Conservation (phyloP, 306 rosid species). For the Adenanthera pavonina region DNA sequence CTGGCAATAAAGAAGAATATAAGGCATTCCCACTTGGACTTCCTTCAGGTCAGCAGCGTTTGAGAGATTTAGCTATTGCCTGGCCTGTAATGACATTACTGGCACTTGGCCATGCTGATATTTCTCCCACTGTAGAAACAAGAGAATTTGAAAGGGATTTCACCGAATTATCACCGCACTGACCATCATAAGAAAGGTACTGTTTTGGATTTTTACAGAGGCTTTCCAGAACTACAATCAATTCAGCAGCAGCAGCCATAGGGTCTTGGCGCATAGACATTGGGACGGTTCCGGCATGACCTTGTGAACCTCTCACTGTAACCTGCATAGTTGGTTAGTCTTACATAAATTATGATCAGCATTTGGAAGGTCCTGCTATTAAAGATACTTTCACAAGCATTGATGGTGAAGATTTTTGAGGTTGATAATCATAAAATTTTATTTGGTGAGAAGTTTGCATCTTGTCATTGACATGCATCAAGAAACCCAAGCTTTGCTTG, state of each 20-base stretch:
- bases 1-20: constrained; percentile 4
- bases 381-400: neutral
- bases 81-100: constrained; percentile 98
- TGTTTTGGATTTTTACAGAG: constrained; percentile 81
- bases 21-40: constrained; percentile 33
- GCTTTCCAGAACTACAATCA: constrained; percentile 73
- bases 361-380: neutral
- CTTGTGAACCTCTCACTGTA: constrained; percentile 89
- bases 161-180: constrained; percentile 64
- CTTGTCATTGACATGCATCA: constrained; percentile 11
- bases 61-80: constrained; percentile 65
- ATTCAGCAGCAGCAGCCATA: constrained; percentile 86
- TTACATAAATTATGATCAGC: constrained; percentile 4
- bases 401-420: neutral
- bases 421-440: neutral
- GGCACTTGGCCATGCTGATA: constrained; percentile 99
- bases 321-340: constrained; percentile 56
- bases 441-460: neutral
- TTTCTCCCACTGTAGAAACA: constrained; percentile 96
- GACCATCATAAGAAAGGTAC: constrained; percentile 69
- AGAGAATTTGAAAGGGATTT: constrained; percentile 85
- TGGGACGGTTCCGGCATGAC: constrained; percentile 97
- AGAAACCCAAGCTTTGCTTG: constrained; percentile 2
- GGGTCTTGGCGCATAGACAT: constrained; percentile 98
- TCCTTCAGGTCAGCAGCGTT: constrained; percentile 26